Percentiles rank a stretch among this genome's conserved stretches.
Evolutionary conservation across 768 basidiomycete genomes (phyloP).

Genomic region (Auricularia sp.): DNA sequence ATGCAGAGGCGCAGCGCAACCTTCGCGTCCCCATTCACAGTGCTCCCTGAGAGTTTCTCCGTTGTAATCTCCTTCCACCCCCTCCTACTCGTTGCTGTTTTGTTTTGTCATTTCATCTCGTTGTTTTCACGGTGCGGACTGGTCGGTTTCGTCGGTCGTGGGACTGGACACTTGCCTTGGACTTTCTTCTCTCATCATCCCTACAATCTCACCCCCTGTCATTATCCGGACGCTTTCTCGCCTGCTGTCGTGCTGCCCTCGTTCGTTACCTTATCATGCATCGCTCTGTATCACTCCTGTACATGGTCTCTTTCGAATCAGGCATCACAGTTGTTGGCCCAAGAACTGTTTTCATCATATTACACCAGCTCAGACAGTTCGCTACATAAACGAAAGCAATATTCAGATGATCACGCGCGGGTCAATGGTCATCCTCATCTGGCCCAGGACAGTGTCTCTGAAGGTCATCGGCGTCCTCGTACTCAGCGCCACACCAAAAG

Average conservation of each 20-base stretch:
- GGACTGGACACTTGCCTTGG: not conserved
- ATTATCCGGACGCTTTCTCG: not conserved
- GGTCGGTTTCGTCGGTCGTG: not conserved
- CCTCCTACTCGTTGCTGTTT: not conserved
- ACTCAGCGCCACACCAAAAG: conserved; percentile 82
- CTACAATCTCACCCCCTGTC: not conserved
- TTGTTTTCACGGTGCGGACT: not conserved
- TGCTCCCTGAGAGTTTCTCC: not conserved
- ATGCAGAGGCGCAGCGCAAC: not conserved
- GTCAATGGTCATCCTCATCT: conserved; percentile 70
- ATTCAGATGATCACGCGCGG: not conserved
- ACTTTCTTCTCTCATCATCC: not conserved
- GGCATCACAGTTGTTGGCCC: not conserved
- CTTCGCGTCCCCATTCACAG: not conserved
- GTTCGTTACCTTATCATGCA: not conserved
- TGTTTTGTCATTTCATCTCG: not conserved
- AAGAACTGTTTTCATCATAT: not conserved
- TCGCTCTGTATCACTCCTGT: not conserved
- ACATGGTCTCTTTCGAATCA: not conserved
- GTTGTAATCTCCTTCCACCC: not conserved
- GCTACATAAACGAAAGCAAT: no score
- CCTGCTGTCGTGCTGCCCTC: conserved; percentile 1
- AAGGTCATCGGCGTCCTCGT: conserved; percentile 52
- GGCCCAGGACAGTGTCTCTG: conserved; percentile 59
- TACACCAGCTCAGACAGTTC: no score